Conservation (phyloP, 2,329 filamentous ascomycete species). For the Fusarium nurragi region DNA sequence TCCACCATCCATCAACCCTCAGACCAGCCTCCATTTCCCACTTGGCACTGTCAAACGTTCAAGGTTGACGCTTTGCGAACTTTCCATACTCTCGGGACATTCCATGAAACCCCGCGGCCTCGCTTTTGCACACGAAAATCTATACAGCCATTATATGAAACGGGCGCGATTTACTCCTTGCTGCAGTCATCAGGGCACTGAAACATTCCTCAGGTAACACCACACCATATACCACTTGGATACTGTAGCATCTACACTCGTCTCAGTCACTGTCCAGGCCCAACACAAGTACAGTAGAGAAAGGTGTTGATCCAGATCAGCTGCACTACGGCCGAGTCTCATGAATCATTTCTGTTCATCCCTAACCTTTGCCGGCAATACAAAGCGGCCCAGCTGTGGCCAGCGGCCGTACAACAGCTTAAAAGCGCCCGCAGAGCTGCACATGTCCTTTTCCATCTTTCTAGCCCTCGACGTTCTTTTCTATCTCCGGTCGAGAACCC, state of each 20-base stretch:
- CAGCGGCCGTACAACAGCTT: slow-evolving; percentile 13
- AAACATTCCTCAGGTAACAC: slow-evolving; percentile 8
- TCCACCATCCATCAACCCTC: neutral
- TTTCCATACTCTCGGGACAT: slow-evolving; percentile 30
- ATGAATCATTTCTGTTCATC: slow-evolving; percentile 1
- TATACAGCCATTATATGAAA: neutral
- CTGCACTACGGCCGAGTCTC: neutral
- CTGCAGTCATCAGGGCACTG: neutral
- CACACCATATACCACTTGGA: neutral
- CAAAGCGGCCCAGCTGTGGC: slow-evolving; percentile 3
- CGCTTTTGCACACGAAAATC: neutral
- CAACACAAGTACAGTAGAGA: neutral
- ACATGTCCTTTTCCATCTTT: slow-evolving; percentile 23
- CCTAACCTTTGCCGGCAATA: neutral
- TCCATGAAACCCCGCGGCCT: slow-evolving; percentile 22
- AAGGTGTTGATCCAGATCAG: neutral
- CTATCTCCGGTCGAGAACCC: neutral
- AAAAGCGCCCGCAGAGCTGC: slow-evolving; percentile 29
- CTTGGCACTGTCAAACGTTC: neutral
- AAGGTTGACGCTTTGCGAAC: slow-evolving; percentile 11
- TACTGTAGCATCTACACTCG: neutral
- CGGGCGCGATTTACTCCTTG: slow-evolving; percentile 9
- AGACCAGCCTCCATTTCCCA: neutral
- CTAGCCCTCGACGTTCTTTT: slow-evolving; percentile 7
- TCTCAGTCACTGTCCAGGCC: neutral